Evolutionary conservation across 2,329 filamentous ascomycete species (phyloP).

Genomic region (Tricladium varicosporioides): DNA sequence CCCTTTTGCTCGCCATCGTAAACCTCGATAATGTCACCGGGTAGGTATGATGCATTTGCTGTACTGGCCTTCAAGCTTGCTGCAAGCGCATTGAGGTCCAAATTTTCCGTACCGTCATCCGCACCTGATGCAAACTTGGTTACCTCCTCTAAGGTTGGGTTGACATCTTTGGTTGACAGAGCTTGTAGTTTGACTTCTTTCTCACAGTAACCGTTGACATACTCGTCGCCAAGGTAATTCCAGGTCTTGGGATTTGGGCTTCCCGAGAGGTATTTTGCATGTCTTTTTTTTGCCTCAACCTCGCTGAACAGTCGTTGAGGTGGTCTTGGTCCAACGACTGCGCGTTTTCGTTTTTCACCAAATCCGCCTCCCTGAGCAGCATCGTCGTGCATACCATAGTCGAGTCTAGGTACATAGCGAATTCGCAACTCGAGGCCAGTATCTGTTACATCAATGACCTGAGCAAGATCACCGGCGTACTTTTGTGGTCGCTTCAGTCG

Average conservation of each 20-base stretch:
- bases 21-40: conserved; percentile 94
- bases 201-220: conserved; percentile 88
- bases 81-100: conserved; percentile 87
- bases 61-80: conserved; percentile 85
- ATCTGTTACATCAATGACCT: conserved; percentile 87
- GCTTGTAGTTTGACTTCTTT: conserved; percentile 91
- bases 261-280: conserved; percentile 59
- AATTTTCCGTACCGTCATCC: conserved; percentile 89
- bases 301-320: conserved; percentile 93
- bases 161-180: conserved; percentile 83
- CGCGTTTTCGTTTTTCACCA: conserved; percentile 73
- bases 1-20: conserved; percentile 95
- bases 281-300: conserved; percentile 84
- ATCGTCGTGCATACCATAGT: conserved; percentile 89
- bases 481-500: conserved; percentile 77
- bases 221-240: conserved; percentile 84
- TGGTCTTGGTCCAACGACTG: conserved; percentile 64
- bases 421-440: conserved; percentile 89
- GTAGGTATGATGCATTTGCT: conserved; percentile 78
- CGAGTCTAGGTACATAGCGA: conserved; percentile 82
- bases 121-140: conserved; percentile 87
- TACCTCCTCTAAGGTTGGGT: conserved; percentile 90
- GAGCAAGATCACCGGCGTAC: conserved; percentile 85
- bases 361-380: conserved; percentile 39
- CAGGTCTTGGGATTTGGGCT: conserved; percentile 59